phyloP scores from a whole-genome alignment of 2,329 filamentous ascomycete genomes.

The Phialemonium atrogriseum region DNA sequence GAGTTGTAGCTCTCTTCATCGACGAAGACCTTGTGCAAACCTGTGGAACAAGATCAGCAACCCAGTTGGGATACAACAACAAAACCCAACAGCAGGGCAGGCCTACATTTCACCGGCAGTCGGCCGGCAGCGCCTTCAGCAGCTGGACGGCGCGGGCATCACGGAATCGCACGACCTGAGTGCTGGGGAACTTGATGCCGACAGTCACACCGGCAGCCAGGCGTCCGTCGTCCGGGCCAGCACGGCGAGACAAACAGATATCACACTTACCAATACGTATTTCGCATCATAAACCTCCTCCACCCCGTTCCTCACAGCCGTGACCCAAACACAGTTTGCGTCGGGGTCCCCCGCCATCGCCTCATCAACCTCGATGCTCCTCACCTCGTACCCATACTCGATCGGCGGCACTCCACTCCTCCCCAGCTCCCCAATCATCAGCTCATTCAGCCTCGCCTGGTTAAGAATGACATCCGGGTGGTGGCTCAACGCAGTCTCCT shows the following conservation, averaged over 20 bases:
- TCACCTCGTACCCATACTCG: constrained; percentile 46
- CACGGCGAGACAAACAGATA: constrained; percentile 19
- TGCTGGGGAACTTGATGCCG: constrained; percentile 49
- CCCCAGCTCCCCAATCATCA: constrained; percentile 45
- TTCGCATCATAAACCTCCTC: constrained; percentile 35
- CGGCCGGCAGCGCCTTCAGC: constrained; percentile 38
- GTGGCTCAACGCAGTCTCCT: constrained; percentile 41
- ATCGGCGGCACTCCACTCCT: constrained; percentile 31
- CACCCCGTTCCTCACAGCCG: constrained; percentile 29
- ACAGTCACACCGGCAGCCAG: constrained; percentile 14
- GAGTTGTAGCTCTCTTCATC: constrained; percentile 47
- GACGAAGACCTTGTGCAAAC: constrained; percentile 49
- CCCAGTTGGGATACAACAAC: no score
- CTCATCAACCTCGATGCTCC: constrained; percentile 39
- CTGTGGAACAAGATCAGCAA: constrained; percentile 21
- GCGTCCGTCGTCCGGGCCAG: constrained; percentile 16
- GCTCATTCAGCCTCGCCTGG: constrained; percentile 44
- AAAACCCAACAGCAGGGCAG: no score
- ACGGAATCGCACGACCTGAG: constrained; percentile 50
- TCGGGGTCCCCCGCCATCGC: constrained; percentile 22
- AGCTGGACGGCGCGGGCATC: constrained; percentile 51
- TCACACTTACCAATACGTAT: constrained; percentile 40
- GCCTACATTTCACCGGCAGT: constrained; percentile 34
- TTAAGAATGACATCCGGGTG: constrained; percentile 49
- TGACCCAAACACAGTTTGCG: constrained; percentile 35